Evolutionary conservation across 1,284 basidiomycete species (phyloP), one percentile per base, ranked within the genome.

Genomic region (Leccinum fallax): DNA sequence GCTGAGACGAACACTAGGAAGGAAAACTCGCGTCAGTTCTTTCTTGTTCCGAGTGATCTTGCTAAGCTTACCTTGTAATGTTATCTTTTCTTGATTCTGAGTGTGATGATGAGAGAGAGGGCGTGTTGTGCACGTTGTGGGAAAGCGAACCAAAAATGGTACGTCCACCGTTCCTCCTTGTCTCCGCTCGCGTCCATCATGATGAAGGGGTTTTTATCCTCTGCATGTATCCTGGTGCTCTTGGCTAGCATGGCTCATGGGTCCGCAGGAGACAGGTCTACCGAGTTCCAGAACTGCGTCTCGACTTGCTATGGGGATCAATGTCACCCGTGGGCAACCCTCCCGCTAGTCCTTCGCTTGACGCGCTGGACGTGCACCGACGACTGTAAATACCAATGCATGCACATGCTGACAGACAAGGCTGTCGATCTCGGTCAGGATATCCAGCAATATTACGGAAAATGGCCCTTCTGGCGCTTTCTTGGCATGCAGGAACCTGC

Each of bases 391-490:
- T 98, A 99, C 72, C 77, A 78, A 19, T 99, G 97, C 79, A 93
- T 92, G 81, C 95, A 97, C 71, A 76, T 81, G 56, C 82, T 97
- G 59, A 97, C 95, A 15, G 82, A 87, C 64, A 77, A 82, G 24
- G 85, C 88, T 26, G 71, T 87, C 15, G 58, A 68, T 43, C 68
- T 68, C 4, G 82, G 78, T 15, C 72, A 62, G 67, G 76, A 43
- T 32, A 78, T 91, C 21, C 83, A 92, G 59, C 95, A 97, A 71
- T 98, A 93, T 76, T 87, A 95, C 70, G 97, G 97, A 26, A 99
- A 99, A 80, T 99, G 97, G 96, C 93, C 95, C 0, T 98, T 98
- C 76, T 90, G 89, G 85, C 83, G 95, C 46, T 78, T 93, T 24
- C 77, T 83, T 5, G 94, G 94, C 28, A 90, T 94, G 77, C 97